Percentiles rank a stretch among this genome's conserved stretches.
These are phyloP conservation scores for Tolypocladium amazonense DNA, from an alignment of 2,329 filamentous ascomycete genomes.

Conservation along the genomic window DNA sequence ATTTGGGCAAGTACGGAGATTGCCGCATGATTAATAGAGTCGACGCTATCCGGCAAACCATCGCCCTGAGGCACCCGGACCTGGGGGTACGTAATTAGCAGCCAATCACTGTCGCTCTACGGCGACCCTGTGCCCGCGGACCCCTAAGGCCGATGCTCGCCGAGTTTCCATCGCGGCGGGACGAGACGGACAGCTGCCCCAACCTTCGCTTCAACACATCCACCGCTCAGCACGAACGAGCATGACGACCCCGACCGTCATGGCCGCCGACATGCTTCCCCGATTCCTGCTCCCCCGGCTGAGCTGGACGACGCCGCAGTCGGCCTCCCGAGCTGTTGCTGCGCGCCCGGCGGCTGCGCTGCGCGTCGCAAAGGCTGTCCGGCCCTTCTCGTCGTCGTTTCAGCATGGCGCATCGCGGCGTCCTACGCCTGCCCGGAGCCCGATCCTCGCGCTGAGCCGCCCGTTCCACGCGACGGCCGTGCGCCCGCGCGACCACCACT, in stretches of 20 bases:
- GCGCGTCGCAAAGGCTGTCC: constrained; percentile 5
- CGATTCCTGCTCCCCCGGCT: constrained; percentile 44
- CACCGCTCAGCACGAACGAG: neutral
- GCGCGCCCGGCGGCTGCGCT: constrained; percentile 10
- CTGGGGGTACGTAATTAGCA: neutral
- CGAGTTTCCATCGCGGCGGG: neutral
- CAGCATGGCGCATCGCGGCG: neutral
- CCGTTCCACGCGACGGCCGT: constrained; percentile 57
- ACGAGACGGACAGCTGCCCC: neutral
- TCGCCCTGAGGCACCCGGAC: neutral
- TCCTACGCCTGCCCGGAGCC: constrained; percentile 4
- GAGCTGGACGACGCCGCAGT: constrained; percentile 34
- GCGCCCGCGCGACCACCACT: constrained; percentile 73
- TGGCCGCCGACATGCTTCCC: constrained; percentile 32
- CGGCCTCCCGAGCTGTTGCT: constrained; percentile 12
- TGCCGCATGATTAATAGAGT: neutral
- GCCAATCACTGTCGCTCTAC: constrained; percentile 5
- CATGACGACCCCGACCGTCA: constrained; percentile 16
- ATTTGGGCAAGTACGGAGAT: too few species aligned
- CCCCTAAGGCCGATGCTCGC: constrained; percentile 2
- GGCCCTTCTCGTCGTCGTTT: neutral
- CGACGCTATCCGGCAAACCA: neutral
- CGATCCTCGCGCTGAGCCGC: constrained; percentile 18
- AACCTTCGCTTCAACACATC: neutral
- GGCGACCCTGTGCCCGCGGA: constrained; percentile 2